phyloP scores from a whole-genome alignment of 1,284 basidiomycete genomes.

The Xerocomus amazonicus region DNA sequence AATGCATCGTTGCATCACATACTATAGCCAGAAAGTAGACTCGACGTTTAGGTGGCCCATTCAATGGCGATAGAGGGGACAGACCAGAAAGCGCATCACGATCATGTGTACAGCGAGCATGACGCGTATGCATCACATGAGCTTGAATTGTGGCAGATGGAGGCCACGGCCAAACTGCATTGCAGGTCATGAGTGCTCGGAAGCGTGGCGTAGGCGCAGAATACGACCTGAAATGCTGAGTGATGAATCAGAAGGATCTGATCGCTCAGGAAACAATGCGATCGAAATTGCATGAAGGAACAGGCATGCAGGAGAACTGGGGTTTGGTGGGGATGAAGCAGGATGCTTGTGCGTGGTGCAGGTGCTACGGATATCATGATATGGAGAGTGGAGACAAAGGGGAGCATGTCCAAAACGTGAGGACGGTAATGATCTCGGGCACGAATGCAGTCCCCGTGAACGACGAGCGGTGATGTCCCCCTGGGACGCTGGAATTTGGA shows the following conservation, averaged over 20 bases:
- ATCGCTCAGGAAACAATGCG: constrained; percentile 13
- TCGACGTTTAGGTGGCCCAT: constrained; percentile 10
- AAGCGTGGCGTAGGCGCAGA: constrained; percentile 9
- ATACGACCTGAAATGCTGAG: neutral
- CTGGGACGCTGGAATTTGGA: constrained; percentile 1
- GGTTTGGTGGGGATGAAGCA: constrained; percentile 14
- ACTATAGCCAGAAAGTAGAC: constrained; percentile 9
- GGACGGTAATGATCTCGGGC: constrained; percentile 20
- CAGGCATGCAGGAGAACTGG: constrained; percentile 7
- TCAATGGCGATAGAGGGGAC: constrained; percentile 24
- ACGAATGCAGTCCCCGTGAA: constrained; percentile 2
- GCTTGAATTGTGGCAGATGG: constrained; percentile 11
- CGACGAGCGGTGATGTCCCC: constrained; percentile 4
- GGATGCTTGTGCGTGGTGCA: constrained; percentile 5
- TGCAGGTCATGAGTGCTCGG: constrained; percentile 9
- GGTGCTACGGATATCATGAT: constrained; percentile 11
- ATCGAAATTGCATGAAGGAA: constrained; percentile 3
- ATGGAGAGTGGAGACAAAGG: constrained; percentile 19
- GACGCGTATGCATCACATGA: constrained; percentile 3
- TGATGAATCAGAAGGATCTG: constrained; percentile 13
- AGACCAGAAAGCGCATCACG: constrained; percentile 2
- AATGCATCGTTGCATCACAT: constrained; percentile 18
- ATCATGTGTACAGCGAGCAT: constrained; percentile 9
- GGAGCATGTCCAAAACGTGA: constrained; percentile 21
- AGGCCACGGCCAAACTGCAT: constrained; percentile 9